phyloP scores from a whole-genome alignment of 495 filamentous ascomycete genomes.

The Tuber umbilicatum region DNA sequence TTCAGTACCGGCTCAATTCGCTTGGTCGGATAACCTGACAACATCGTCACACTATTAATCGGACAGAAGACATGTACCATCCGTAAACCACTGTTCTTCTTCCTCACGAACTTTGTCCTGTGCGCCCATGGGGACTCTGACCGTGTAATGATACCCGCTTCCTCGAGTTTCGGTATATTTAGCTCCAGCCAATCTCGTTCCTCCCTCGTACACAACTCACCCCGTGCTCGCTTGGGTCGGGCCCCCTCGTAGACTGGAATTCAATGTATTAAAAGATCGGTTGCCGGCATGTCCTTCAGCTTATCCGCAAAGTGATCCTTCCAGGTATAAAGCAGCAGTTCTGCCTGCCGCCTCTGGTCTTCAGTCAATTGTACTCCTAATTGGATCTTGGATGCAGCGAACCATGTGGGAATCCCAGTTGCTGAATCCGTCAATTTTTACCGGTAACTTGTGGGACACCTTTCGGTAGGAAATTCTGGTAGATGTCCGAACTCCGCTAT shows the following conservation, averaged over 20 bases:
- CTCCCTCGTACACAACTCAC: neutral
- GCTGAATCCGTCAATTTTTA: neutral
- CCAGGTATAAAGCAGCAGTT: neutral
- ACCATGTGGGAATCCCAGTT: neutral
- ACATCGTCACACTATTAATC: neutral
- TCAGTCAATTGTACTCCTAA: neutral
- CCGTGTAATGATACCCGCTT: slow-evolving; percentile 7
- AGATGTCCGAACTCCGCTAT: neutral
- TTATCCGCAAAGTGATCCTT: neutral
- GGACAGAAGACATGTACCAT: slow-evolving; percentile 11
- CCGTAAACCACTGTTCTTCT: neutral
- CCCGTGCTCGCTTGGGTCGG: neutral
- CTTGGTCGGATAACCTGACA: slow-evolving; percentile 1
- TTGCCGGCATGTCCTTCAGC: neutral
- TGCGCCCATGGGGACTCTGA: slow-evolving; percentile 7
- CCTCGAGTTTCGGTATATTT: neutral
- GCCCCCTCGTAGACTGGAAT: neutral
- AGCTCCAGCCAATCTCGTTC: slow-evolving; percentile 5
- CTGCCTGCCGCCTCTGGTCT: neutral
- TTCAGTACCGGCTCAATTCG: slow-evolving; percentile 10
- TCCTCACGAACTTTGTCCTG: slow-evolving; percentile 8
- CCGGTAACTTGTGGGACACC: neutral
- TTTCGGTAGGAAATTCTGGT: neutral
- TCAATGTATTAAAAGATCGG: neutral
- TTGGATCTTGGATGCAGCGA: neutral